Evolutionary conservation across 768 basidiomycete species (phyloP).

Genomic region (Trametes elegans): DNA sequence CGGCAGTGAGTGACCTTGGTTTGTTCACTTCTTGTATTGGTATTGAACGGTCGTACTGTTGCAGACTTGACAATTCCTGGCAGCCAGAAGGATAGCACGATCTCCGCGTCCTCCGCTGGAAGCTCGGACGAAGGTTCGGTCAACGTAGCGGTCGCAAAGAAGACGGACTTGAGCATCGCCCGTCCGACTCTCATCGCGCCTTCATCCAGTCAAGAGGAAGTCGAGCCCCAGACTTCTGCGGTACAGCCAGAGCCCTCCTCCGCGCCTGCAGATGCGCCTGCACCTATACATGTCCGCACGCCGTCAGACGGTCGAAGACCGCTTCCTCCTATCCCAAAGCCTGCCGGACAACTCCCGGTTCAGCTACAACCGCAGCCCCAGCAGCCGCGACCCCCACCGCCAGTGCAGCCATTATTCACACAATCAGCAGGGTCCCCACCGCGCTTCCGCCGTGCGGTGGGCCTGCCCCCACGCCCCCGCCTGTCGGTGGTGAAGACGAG

Average conservation of each 20-base stretch:
- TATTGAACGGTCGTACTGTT: background rate
- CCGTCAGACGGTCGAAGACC: background rate
- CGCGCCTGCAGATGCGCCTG: too few species aligned
- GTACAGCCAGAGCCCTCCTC: background rate
- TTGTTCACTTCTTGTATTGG: background rate
- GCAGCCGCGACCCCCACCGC: background rate
- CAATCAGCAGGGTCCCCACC: background rate
- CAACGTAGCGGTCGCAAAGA: background rate
- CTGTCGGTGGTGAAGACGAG: slow-evolving; percentile 10
- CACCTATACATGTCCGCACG: too few species aligned
- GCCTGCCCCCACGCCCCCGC: slow-evolving; percentile 30
- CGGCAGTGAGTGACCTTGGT: slow-evolving; percentile 35
- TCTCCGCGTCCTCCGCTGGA: slow-evolving; percentile 3
- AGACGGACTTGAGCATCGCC: background rate
- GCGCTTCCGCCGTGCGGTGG: slow-evolving; percentile 21
- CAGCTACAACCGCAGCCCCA: background rate
- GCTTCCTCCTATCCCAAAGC: background rate
- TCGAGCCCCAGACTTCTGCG: background rate
- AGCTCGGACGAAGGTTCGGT: slow-evolving; percentile 4
- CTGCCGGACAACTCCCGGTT: slow-evolving; percentile 4
- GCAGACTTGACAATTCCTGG: slow-evolving; percentile 37
- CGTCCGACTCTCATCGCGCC: slow-evolving; percentile 14
- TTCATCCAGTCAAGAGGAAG: background rate
- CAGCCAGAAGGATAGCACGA: slow-evolving; percentile 17
- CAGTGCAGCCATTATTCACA: background rate